phyloP scores from a whole-genome alignment of 2,329 filamentous ascomycete genomes.

The Eurotiales sp. region DNA sequence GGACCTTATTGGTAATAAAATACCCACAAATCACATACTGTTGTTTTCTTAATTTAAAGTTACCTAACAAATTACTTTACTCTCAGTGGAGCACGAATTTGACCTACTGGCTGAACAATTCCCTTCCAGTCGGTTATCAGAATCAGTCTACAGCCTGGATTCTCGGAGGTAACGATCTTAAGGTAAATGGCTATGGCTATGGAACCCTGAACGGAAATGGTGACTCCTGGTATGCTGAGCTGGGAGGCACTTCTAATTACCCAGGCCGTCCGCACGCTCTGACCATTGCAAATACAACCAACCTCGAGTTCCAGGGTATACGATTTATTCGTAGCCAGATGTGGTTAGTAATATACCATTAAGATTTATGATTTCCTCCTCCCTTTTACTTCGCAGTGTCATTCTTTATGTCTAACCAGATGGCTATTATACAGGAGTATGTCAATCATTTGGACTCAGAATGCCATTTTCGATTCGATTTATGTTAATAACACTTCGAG shows the following conservation, averaged over 20 bases:
- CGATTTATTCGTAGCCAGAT: slow-evolving; percentile 53
- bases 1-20: slow-evolving; percentile 44
- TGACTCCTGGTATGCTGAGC: slow-evolving; percentile 40
- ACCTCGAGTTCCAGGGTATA: slow-evolving; percentile 18
- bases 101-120: slow-evolving; percentile 49
- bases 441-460: slow-evolving; percentile 48
- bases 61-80: background rate
- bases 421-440: slow-evolving; percentile 38
- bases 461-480: slow-evolving; percentile 49
- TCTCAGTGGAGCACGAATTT: slow-evolving; percentile 35
- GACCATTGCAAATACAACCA: slow-evolving; percentile 19
- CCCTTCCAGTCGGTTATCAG: slow-evolving; percentile 47
- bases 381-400: too few species aligned
- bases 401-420: background rate
- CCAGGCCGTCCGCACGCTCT: slow-evolving; percentile 27
- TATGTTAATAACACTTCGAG: slow-evolving; percentile 47
- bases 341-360: slow-evolving; percentile 40
- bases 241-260: slow-evolving; percentile 26
- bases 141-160: slow-evolving; percentile 50
- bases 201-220: slow-evolving; percentile 48
- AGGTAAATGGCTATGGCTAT: slow-evolving; percentile 47
- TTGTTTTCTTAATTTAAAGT: background rate
- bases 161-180: slow-evolving; percentile 49
- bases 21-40: slow-evolving; percentile 2
- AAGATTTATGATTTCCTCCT: too few species aligned